A percentile compares a stretch with the other conserved stretches of the same genome.
phyloP scores from a whole-genome alignment of 306 rosid genomes.

The Gillenia trifoliata region DNA sequence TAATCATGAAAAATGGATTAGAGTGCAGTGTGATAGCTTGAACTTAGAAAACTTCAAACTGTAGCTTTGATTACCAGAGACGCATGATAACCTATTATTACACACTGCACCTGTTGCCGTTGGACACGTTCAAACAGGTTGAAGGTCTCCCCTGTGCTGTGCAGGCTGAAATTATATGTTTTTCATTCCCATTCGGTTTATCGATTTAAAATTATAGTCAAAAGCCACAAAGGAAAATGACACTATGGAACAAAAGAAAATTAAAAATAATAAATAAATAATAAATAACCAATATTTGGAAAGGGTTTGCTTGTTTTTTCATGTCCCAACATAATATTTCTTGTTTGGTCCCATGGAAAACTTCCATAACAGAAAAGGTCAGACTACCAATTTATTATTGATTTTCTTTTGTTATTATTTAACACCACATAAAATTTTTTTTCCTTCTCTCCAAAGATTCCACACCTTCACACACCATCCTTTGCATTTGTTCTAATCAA shows the following conservation, averaged over 20 bases:
- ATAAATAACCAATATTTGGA: neutral
- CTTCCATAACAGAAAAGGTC: slow-evolving; percentile 19
- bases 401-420: neutral
- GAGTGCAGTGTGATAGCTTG: too few species aligned
- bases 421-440: neutral
- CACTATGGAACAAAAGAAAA: neutral
- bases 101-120: neutral
- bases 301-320: neutral
- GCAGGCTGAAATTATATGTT: slow-evolving; percentile 10
- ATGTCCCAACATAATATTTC: neutral
- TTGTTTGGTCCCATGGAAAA: slow-evolving; percentile 13
- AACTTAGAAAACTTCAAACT: too few species aligned
- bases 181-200: neutral
- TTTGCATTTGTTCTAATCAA: slow-evolving; percentile 28
- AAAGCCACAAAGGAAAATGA: neutral
- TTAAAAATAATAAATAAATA: neutral
- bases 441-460: slow-evolving; percentile 20
- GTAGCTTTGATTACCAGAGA: too few species aligned
- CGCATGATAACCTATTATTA: neutral
- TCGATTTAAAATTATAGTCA: slow-evolving; percentile 2
- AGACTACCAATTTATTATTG: neutral
- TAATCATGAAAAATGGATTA: too few species aligned
- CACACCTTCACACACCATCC: slow-evolving; percentile 23
- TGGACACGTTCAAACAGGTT: neutral
- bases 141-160: neutral